Conservation (phyloP, 2,329 filamentous ascomycete genomes). For the Colletotrichum musicola region DNA sequence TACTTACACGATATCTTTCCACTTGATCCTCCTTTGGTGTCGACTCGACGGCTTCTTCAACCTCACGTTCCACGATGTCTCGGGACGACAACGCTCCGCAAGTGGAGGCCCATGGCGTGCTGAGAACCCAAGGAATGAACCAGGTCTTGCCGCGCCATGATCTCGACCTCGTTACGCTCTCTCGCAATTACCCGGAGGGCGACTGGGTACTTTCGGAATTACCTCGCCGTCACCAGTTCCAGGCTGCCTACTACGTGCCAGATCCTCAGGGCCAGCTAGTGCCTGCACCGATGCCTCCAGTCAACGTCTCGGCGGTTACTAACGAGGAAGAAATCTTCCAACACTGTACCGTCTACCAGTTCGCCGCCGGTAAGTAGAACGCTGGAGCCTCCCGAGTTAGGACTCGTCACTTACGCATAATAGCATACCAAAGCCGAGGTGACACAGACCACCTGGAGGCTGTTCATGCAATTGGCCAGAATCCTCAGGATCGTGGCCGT, state of each 20-base stretch:
- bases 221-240: conserved; percentile 27
- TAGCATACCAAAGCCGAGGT: conserved; percentile 32
- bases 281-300: conserved; percentile 29
- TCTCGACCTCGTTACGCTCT: conserved; percentile 16
- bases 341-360: conserved; percentile 37
- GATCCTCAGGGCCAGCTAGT: conserved; percentile 29
- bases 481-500: conserved; percentile 4
- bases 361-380: conserved; percentile 18
- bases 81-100: conserved; percentile 9
- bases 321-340: conserved; percentile 33
- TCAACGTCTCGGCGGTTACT: conserved; percentile 29
- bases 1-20: neutral
- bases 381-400: neutral
- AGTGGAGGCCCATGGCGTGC: conserved; percentile 2
- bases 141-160: conserved; percentile 32
- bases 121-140: conserved; percentile 31
- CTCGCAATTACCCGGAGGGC: conserved; percentile 17
- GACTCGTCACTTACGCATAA: neutral
- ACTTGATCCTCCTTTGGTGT: neutral
- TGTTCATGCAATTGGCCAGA: neutral
- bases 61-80: conserved; percentile 13
- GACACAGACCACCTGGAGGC: conserved; percentile 1
- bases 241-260: conserved; percentile 30
- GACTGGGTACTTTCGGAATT: conserved; percentile 31
- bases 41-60: neutral